These are phyloP conservation scores for Leccinum obscurum DNA, from an alignment of 768 basidiomycete species.

Conservation along the genomic window DNA sequence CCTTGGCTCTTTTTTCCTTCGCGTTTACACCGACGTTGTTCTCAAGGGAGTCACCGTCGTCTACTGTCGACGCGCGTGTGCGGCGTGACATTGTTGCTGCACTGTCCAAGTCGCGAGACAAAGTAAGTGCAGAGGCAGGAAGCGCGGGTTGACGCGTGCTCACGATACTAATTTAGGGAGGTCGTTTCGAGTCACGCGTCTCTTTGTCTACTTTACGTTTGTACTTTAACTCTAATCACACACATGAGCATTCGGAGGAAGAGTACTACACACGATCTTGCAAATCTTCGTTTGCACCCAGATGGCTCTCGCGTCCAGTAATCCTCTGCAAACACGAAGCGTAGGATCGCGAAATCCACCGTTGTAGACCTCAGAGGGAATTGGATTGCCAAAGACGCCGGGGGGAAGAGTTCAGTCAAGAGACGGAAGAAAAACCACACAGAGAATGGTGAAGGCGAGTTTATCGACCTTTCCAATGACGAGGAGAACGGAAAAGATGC, in stretches of 20 bases:
- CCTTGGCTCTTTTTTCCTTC: slow-evolving; percentile 18
- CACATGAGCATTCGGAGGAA: slow-evolving; percentile 35
- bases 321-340: slow-evolving; percentile 35
- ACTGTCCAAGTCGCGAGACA: background rate
- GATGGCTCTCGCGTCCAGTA: slow-evolving; percentile 62
- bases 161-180: slow-evolving; percentile 21
- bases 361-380: slow-evolving; percentile 53
- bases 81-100: slow-evolving; percentile 29
- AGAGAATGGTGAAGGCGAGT: slow-evolving; percentile 28
- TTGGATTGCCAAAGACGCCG: slow-evolving; percentile 69
- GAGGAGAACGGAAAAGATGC: slow-evolving; percentile 19
- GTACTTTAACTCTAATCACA: background rate
- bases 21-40: slow-evolving; percentile 24
- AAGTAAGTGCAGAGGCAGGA: background rate
- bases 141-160: slow-evolving; percentile 16
- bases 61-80: slow-evolving; percentile 19
- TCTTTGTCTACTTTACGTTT: background rate
- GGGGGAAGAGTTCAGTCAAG: slow-evolving; percentile 46
- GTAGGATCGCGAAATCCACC: slow-evolving; percentile 36
- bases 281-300: slow-evolving; percentile 62
- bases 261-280: slow-evolving; percentile 64
- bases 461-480: slow-evolving; percentile 23
- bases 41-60: slow-evolving; percentile 31
- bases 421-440: slow-evolving; percentile 32
- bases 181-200: slow-evolving; percentile 15